A percentile compares a stretch with the other conserved stretches of the same genome.
Evolutionary conservation across 2,329 filamentous ascomycete genomes (phyloP).

Genomic region (Mycogone perniciosa): DNA sequence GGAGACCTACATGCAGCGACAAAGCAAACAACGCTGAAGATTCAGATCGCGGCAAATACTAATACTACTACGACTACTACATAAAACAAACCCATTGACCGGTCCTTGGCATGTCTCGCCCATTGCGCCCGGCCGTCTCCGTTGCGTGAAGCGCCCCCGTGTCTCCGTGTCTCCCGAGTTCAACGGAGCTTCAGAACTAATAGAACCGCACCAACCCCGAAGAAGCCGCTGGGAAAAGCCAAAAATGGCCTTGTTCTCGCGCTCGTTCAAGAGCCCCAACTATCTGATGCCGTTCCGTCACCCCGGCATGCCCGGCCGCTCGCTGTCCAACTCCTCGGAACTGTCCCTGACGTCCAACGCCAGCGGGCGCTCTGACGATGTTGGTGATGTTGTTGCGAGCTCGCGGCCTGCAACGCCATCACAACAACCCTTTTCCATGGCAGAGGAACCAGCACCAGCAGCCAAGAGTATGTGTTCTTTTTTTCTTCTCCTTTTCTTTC

Average conservation of each 20-base stretch:
- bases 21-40: no score
- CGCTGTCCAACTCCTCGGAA: constrained; percentile 42
- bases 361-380: constrained; percentile 24
- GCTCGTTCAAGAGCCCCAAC: constrained; percentile 42
- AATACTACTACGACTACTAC: no score
- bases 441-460: constrained; percentile 1
- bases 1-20: no score
- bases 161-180: no score
- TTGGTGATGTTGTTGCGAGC: constrained; percentile 21
- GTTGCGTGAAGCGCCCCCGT: no score
- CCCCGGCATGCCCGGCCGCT: constrained; percentile 37
- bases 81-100: no score
- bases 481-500: constrained; percentile 6
- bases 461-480: constrained; percentile 14
- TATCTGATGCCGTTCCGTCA: constrained; percentile 39
- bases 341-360: constrained; percentile 29
- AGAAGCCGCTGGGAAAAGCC: not conserved
- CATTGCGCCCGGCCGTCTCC: no score
- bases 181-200: not conserved
- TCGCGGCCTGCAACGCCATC: constrained; percentile 24
- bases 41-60: no score
- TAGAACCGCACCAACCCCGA: constrained; percentile 3
- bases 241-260: constrained; percentile 42
- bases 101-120: no score
- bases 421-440: not conserved